Evolutionary conservation across 2,329 filamentous ascomycete species (phyloP), one percentile per base, ranked within the genome.

Genomic region (Aspergillus versicolor): DNA sequence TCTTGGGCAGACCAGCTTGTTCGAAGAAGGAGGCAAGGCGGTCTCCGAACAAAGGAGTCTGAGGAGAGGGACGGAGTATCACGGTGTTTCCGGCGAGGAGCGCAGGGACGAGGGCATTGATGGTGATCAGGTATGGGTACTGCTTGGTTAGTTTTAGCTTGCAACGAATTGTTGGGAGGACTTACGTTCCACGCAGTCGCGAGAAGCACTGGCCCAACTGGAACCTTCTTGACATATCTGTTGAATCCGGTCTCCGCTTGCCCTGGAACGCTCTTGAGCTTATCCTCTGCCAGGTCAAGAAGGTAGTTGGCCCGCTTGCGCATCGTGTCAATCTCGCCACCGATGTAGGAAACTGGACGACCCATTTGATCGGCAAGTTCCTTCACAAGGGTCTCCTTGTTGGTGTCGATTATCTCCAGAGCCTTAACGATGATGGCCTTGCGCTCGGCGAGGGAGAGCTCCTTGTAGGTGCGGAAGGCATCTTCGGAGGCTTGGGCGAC

Each of bases 361-460:
- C 92, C 92, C 91, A 96, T 96, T 77, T 96, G 92, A 66, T 88
- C 85, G 0, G 91, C 96, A 59, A 96, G 79, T 71, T 96, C 91
- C 65, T 85, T 82, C 5, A 88, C 91, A 40, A 96, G 81, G 56
- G 87, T 88, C 83, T 92, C 88, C 72, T 90, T 84, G 68, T 86
- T 86, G 19, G 85, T 82, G 9, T 79, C 76, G 32, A 96, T 80
- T 7, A 90, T 76, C 61, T 88, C 83, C 37, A 96, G 77, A 1
- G 91, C 92, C 67, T 89, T 90, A 71, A 85, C 86, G 66, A 96
- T 84, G 62, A 96, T 92, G n/a, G 81, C 82, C 73, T 94, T 88
- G 51, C 92, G 85, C 61, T 92, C 83, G 34, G 82, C 75, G 43
- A 97, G 81, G 1, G 85, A 77, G 1, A 89, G 92, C 70, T 87